Conservation (phyloP, 768 basidiomycete genomes). For the Pleurotus djamor region DNA sequence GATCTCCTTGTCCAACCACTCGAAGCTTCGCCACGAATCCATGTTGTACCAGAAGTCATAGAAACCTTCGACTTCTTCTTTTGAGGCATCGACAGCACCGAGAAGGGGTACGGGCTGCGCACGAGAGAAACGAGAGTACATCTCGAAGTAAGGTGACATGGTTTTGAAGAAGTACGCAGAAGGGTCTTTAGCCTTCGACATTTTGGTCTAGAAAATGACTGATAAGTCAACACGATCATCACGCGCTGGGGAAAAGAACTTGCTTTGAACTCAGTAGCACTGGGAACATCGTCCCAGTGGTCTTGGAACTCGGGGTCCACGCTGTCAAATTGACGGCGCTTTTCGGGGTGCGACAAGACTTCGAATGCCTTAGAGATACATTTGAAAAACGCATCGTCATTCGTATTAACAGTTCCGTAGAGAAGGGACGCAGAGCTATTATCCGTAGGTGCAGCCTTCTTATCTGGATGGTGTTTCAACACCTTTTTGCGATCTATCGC, state of each 20-base stretch:
- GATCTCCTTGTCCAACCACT: conserved; percentile 97
- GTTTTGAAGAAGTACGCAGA: conserved; percentile 60
- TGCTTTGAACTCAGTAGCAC: conserved; percentile 51
- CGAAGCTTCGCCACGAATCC: conserved; percentile 97
- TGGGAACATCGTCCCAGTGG: conserved; percentile 78
- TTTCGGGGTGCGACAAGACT: conserved; percentile 82
- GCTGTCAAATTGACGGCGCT: conserved; percentile 93
- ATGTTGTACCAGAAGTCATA: conserved; percentile 99
- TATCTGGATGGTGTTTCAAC: conserved; percentile 98
- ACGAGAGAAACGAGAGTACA: conserved; percentile 92
- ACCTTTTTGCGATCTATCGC: conserved; percentile 94
- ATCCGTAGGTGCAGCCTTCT: conserved; percentile 58
- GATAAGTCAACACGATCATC: too few species aligned
- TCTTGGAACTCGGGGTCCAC: conserved; percentile 80
- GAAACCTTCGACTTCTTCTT: conserved; percentile 85
- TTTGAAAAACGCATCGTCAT: conserved; percentile 99
- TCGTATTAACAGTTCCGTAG: conserved; percentile 49
- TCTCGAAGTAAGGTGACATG: conserved; percentile 82
- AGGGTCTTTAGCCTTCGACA: conserved; percentile 26
- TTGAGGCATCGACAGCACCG: conserved; percentile 67
- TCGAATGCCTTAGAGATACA: conserved; percentile 99
- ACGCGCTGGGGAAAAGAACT: too few species aligned
- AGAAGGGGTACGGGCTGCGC: conserved; percentile 80
- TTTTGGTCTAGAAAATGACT: conserved; percentile 36
- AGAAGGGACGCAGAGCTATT: conserved; percentile 17